These are phyloP conservation scores for Trichoderma pleuroti DNA, from an alignment of 2,329 filamentous ascomycete species.

Conservation along the genomic window DNA sequence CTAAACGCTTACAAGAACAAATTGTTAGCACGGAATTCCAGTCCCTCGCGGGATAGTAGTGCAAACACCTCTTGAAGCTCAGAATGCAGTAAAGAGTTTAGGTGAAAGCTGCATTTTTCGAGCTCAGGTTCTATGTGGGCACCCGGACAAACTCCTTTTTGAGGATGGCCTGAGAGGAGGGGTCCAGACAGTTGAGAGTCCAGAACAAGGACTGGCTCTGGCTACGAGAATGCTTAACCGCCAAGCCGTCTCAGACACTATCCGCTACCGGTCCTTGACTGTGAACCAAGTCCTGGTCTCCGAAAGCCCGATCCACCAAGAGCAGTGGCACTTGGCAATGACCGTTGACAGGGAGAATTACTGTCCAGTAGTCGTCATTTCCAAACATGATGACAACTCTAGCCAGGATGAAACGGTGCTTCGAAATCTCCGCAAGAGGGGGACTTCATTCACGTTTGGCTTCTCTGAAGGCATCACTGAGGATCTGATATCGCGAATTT, in stretches of 20 bases:
- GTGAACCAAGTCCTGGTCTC: slow-evolving; percentile 37
- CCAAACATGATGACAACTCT: slow-evolving; percentile 23
- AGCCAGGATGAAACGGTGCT: slow-evolving; percentile 22
- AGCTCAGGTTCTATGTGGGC: slow-evolving; percentile 27
- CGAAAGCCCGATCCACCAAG: slow-evolving; percentile 29
- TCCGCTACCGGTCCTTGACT: not conserved
- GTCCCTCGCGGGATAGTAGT: slow-evolving; percentile 27
- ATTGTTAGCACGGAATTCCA: slow-evolving; percentile 26
- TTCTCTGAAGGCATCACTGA: slow-evolving; percentile 29
- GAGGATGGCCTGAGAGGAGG: slow-evolving; percentile 18
- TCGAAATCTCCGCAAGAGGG: not conserved
- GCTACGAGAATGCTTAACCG: slow-evolving; percentile 25
- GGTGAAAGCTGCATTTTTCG: slow-evolving; percentile 28
- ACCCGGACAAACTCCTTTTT: slow-evolving; percentile 16
- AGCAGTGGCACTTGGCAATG: slow-evolving; percentile 41
- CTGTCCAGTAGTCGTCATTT: slow-evolving; percentile 38
- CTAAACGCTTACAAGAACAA: not conserved
- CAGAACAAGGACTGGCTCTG: slow-evolving; percentile 21
- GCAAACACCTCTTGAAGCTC: slow-evolving; percentile 23
- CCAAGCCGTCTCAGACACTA: not conserved
- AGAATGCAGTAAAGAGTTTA: slow-evolving; percentile 21
- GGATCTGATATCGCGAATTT: slow-evolving; percentile 22
- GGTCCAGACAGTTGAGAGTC: slow-evolving; percentile 17
- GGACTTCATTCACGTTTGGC: slow-evolving; percentile 26
- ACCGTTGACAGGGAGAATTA: slow-evolving; percentile 42